phyloP scores from a whole-genome alignment of 1,284 basidiomycete species.

The Trichosporon faecale region DNA sequence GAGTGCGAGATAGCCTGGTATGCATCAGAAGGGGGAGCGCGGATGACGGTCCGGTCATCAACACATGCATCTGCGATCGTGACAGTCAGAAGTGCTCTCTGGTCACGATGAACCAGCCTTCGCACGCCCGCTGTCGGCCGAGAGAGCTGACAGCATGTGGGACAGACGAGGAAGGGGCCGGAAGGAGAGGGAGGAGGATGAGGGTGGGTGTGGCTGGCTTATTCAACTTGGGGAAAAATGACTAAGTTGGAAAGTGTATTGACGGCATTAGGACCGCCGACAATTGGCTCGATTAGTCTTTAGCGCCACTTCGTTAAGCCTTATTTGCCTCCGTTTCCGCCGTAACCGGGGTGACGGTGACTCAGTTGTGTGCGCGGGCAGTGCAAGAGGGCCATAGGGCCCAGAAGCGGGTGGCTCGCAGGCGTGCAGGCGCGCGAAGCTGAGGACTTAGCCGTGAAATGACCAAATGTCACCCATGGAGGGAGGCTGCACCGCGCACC shows the following conservation, averaged over 20 bases:
- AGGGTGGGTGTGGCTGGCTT: background rate
- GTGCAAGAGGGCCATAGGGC: background rate
- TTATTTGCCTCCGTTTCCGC: background rate
- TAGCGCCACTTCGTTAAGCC: conserved; percentile 1
- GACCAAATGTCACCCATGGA: background rate
- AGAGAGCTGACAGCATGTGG: background rate
- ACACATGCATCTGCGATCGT: background rate
- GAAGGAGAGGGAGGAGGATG: background rate
- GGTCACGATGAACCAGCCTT: background rate
- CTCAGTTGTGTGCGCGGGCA: background rate
- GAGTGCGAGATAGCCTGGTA: background rate
- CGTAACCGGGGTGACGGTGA: background rate
- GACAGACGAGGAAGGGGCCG: no score
- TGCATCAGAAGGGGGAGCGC: background rate
- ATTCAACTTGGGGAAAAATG: background rate
- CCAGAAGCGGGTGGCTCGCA: background rate
- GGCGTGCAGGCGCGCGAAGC: background rate
- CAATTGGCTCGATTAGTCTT: conserved; percentile 1
- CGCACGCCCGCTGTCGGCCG: background rate
- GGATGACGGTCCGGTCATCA: background rate
- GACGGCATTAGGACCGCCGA: background rate
- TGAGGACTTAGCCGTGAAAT: conserved; percentile 11
- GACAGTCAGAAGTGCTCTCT: background rate
- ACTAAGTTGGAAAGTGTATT: conserved; percentile 6
- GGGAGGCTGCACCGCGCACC: background rate